phyloP scores from a whole-genome alignment of 345 rosid species.

The Raphanus sativus region DNA sequence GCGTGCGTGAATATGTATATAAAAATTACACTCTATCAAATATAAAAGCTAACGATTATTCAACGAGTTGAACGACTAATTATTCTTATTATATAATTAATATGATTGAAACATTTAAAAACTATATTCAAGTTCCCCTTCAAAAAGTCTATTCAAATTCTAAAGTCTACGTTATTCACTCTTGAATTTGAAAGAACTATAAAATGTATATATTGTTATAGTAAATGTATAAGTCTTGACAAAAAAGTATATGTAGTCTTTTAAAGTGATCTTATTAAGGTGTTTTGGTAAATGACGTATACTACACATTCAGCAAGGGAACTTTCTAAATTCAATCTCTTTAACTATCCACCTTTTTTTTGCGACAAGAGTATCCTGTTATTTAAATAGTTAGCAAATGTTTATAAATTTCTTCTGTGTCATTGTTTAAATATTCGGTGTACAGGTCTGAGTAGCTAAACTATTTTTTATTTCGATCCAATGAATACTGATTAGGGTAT shows the following conservation, averaged over 20 bases:
- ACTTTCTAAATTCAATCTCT: background rate
- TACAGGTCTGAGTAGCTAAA: background rate
- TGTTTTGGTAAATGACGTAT: background rate
- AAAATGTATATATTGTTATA: background rate
- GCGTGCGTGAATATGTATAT: background rate
- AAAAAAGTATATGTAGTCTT: background rate
- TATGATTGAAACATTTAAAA: conserved; percentile 1
- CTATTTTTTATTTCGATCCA: conserved; percentile 19
- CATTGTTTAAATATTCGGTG: conserved; percentile 6
- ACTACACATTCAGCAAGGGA: background rate
- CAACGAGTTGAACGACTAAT: background rate
- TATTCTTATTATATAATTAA: background rate
- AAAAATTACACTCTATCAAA: background rate
- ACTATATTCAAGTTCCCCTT: background rate
- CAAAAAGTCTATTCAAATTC: background rate
- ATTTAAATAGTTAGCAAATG: background rate
- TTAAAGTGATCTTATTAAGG: background rate
- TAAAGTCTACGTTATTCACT: background rate
- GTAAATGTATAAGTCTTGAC: background rate
- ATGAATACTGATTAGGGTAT: conserved; percentile 16
- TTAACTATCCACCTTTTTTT: background rate
- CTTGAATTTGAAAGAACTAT: background rate
- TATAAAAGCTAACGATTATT: conserved; percentile 2
- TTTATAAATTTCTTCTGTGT: background rate
- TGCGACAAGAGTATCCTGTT: background rate